A percentile compares a stretch with the other conserved stretches of the same genome.
Evolutionary conservation across 352 stramenopile genomes (phyloP).

Genomic region (Globisporangium perplexum): DNA sequence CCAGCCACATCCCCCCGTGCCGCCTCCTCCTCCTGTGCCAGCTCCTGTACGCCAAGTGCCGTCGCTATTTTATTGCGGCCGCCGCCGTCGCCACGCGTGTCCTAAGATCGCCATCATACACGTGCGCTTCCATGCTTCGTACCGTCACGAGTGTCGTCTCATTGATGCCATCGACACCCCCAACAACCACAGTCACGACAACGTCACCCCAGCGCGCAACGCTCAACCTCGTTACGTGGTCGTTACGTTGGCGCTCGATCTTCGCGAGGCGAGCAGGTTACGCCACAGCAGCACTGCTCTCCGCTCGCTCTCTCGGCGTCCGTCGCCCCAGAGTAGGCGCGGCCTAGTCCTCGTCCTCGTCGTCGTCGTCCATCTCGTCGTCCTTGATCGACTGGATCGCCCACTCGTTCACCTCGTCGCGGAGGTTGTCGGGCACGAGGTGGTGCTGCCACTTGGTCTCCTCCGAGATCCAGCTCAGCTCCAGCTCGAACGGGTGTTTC

Average conservation of each 20-base stretch:
- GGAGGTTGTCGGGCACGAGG: slow-evolving; percentile 89
- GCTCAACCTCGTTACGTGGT: not conserved
- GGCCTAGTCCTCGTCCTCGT: slow-evolving; percentile 72
- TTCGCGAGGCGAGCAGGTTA: no score
- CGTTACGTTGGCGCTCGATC: no score
- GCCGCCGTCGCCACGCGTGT: not conserved
- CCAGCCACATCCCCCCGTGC: not conserved
- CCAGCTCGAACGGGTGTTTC: slow-evolving; percentile 98
- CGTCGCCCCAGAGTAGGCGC: not conserved
- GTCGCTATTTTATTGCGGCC: not conserved
- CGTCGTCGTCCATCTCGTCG: slow-evolving; percentile 83
- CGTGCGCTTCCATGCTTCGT: not conserved
- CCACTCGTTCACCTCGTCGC: slow-evolving; percentile 82
- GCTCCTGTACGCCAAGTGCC: not conserved
- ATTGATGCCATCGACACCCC: not conserved
- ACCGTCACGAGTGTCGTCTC: not conserved
- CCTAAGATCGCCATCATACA: not conserved
- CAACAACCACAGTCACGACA: no score
- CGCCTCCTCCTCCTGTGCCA: not conserved
- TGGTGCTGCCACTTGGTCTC: slow-evolving; percentile 94
- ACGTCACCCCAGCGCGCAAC: no score
- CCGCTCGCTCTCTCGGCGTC: not conserved
- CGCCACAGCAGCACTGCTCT: no score
- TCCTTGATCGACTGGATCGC: slow-evolving; percentile 83
- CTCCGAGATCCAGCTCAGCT: slow-evolving; percentile 97